phyloP scores from a whole-genome alignment of 2,329 filamentous ascomycete species.

The Juglanconis oblonga region DNA sequence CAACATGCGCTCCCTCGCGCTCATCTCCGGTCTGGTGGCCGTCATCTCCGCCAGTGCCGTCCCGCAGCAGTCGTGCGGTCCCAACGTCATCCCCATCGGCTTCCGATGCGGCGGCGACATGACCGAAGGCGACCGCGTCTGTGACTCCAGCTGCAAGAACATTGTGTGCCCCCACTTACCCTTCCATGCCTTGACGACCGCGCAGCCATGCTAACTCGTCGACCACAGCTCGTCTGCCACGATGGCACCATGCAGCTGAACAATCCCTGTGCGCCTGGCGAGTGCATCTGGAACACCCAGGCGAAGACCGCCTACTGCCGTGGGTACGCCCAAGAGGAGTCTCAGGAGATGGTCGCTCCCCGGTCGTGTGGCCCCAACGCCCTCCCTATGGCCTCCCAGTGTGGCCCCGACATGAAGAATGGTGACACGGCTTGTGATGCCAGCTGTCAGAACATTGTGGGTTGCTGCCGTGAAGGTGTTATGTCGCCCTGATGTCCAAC shows the following conservation, averaged over 20 bases:
- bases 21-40: background rate
- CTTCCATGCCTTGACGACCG: background rate
- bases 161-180: background rate
- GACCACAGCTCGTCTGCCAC: background rate
- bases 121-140: background rate
- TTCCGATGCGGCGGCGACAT: background rate
- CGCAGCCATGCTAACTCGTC: background rate
- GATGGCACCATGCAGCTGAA: background rate
- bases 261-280: background rate
- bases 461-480: background rate
- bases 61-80: background rate
- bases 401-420: background rate
- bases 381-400: background rate
- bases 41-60: background rate
- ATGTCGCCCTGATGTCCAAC: too few species aligned
- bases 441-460: background rate
- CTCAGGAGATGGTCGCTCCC: background rate
- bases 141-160: background rate
- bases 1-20: background rate
- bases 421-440: background rate
- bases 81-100: background rate
- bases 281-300: background rate
- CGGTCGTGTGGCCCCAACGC: background rate
- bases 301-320: background rate
- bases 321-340: background rate